phyloP scores from a whole-genome alignment of 495 filamentous ascomycete genomes.

The Glarea lozoyensis region DNA sequence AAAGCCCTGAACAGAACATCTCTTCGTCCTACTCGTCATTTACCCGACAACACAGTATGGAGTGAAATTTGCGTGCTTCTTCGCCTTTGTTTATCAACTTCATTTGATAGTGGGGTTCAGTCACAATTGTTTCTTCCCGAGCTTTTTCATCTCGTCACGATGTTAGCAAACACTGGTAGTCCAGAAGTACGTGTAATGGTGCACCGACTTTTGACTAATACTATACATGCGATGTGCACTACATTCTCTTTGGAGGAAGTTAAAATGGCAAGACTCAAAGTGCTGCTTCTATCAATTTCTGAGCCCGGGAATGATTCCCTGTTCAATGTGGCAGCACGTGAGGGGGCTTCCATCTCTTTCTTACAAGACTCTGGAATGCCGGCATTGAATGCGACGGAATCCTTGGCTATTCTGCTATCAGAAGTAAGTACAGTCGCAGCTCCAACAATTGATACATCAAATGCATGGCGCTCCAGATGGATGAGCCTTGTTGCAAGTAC shows the following conservation, averaged over 20 bases:
- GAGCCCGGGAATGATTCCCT: slow-evolving; percentile 39
- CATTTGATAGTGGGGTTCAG: slow-evolving; percentile 55
- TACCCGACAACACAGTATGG: slow-evolving; percentile 57
- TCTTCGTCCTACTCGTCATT: slow-evolving; percentile 46
- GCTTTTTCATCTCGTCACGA: slow-evolving; percentile 57
- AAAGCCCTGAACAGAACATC: slow-evolving; percentile 58
- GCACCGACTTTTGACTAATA: slow-evolving; percentile 52
- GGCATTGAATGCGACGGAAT: slow-evolving; percentile 39
- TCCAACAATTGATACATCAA: slow-evolving; percentile 52
- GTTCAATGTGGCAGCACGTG: slow-evolving; percentile 26
- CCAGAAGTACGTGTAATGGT: slow-evolving; percentile 44
- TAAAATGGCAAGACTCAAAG: slow-evolving; percentile 41
- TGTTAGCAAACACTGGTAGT: slow-evolving; percentile 53
- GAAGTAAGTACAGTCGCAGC: slow-evolving; percentile 54
- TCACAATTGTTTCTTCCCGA: slow-evolving; percentile 56
- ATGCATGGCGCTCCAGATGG: slow-evolving; percentile 62
- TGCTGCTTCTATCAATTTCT: slow-evolving; percentile 43
- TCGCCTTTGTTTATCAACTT: slow-evolving; percentile 52
- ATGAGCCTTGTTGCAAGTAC: slow-evolving; percentile 63
- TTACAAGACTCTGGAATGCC: slow-evolving; percentile 37
- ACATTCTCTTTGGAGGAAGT: slow-evolving; percentile 48
- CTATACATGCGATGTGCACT: slow-evolving; percentile 55
- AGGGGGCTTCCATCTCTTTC: slow-evolving; percentile 36
- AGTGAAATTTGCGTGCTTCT: slow-evolving; percentile 53
- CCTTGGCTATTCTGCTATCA: slow-evolving; percentile 44